Base-by-base conservation (phyloP, 208 protist genomes). In the Crithidia thermophila region DNA sequence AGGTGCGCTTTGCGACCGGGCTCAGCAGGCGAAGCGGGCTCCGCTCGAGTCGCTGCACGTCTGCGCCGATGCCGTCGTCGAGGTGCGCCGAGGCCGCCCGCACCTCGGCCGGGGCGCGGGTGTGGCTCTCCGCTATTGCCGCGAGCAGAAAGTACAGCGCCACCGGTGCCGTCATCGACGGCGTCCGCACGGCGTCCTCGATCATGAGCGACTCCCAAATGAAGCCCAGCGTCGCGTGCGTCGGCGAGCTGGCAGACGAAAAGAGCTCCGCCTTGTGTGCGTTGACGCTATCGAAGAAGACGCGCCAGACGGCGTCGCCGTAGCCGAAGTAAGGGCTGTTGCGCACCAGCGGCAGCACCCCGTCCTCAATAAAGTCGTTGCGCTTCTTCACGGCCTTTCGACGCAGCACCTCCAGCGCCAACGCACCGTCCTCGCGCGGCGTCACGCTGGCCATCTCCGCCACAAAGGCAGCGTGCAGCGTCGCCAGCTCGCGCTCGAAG, bases 371-470 rank as follows among this genome's bases (percentile, higher is more conserved):
- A 18, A 81, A 79, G 8, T 30, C 31, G 67, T 95, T 95, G 37
- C 87, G 90, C 47, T 69, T 47, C 59, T 81, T 51, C 11, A 94
- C 50, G 1, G 80, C 78, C 61, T 81, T 84, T 43, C 90, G 87
- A 8, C 79, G 78, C 43, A 95, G 78, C 53, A 93, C 82, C 71
- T 91, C 87, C n/a, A 92, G 37, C n/a, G 84, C 90, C 27, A 94
- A 55, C 4, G 31, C 10, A 14, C 77, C 63, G 40, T 88, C 80
- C 65, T 86, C 67, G 18, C 68, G 59, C 18, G 27, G 34, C 13
- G 66, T 73, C 25, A 77, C 27, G 3, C 50, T 50, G 4, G 30
- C 20, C 40, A 87, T 75, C 37, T 65, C 75, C 6, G 63, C 57
- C 30, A 64, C 16, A 18, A 56, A 75, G 6, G 43, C 10, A 3